A percentile compares a stretch with the other conserved stretches of the same genome.
These are phyloP conservation scores for Pyricularia grisea DNA, from an alignment of 2,329 filamentous ascomycete species.

Conservation along the genomic window DNA sequence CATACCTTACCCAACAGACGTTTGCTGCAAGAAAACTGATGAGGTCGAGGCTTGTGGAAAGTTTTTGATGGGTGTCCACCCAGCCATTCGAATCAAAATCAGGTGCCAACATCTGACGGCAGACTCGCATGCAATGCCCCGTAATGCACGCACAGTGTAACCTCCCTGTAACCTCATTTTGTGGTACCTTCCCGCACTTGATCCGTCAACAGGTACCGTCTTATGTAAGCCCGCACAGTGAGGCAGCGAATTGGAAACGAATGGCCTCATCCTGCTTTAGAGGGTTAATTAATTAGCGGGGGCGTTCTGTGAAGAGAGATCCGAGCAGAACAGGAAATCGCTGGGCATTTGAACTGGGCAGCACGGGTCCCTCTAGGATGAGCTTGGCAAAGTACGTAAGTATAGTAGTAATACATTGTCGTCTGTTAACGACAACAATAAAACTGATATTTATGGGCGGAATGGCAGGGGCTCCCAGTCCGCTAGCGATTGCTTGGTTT, in stretches of 20 bases:
- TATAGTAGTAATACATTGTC: background rate
- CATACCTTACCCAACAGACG: background rate
- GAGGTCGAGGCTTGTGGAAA: background rate
- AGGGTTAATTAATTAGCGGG: background rate
- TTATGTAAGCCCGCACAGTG: background rate
- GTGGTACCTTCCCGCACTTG: background rate
- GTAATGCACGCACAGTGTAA: background rate
- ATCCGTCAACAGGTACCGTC: background rate
- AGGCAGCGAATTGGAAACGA: background rate
- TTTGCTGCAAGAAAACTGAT: background rate
- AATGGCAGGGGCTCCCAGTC: background rate
- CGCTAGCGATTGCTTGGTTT: background rate
- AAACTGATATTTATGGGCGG: background rate
- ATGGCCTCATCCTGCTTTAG: background rate
- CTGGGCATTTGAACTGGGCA: background rate
- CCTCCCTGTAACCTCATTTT: background rate
- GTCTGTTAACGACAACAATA: background rate
- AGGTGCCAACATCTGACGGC: background rate
- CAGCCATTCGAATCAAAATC: background rate
- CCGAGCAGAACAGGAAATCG: background rate
- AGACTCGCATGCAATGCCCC: background rate
- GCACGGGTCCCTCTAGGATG: background rate
- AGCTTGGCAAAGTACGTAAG: background rate
- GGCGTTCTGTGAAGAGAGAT: background rate
- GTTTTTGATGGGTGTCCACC: background rate